A percentile compares a stretch with the other conserved stretches of the same genome.
Evolutionary conservation across 495 filamentous ascomycete species (phyloP).

Genomic region (Friedmanniomyces endolithicus): DNA sequence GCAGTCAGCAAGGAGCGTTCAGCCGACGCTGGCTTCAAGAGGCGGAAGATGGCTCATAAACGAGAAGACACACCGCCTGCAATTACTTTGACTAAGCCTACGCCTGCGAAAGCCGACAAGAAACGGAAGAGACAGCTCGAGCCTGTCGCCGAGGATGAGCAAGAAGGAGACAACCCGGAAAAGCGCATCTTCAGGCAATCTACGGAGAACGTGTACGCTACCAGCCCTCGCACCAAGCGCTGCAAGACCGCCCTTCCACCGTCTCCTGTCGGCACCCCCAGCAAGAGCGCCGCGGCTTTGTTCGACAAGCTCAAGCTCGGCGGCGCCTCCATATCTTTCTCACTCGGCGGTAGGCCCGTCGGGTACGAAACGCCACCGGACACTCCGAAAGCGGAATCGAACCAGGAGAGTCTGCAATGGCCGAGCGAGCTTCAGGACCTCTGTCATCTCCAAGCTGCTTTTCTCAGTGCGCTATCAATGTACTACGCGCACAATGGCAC

Average conservation of each 20-base stretch:
- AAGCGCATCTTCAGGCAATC: slow-evolving; percentile 1
- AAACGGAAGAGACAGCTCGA: slow-evolving; percentile 11
- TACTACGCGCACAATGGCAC: slow-evolving; percentile 55
- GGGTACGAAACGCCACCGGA: slow-evolving; percentile 8
- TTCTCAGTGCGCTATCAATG: slow-evolving; percentile 46
- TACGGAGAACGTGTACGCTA: not conserved
- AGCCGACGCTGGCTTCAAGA: slow-evolving; percentile 6
- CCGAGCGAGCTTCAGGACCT: slow-evolving; percentile 45
- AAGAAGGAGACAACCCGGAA: not conserved
- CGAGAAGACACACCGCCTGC: not conserved
- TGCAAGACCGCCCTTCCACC: slow-evolving; percentile 13
- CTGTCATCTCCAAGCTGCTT: slow-evolving; percentile 42
- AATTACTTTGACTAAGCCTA: not conserved
- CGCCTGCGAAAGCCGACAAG: not conserved
- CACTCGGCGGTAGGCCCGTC: not conserved
- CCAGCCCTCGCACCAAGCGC: slow-evolving; percentile 10
- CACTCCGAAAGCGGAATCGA: slow-evolving; percentile 1
- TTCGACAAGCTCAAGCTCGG: slow-evolving; percentile 12
- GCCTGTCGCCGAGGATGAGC: not conserved
- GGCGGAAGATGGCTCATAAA: slow-evolving; percentile 5
- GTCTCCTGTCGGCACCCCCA: slow-evolving; percentile 12
- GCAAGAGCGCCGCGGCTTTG: slow-evolving; percentile 12
- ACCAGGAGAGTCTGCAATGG: slow-evolving; percentile 19
- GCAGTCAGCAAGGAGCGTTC: slow-evolving; percentile 1
- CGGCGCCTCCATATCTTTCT: slow-evolving; percentile 8